phyloP scores from a whole-genome alignment of 768 basidiomycete genomes.

The Kwoniella heveanensis region DNA sequence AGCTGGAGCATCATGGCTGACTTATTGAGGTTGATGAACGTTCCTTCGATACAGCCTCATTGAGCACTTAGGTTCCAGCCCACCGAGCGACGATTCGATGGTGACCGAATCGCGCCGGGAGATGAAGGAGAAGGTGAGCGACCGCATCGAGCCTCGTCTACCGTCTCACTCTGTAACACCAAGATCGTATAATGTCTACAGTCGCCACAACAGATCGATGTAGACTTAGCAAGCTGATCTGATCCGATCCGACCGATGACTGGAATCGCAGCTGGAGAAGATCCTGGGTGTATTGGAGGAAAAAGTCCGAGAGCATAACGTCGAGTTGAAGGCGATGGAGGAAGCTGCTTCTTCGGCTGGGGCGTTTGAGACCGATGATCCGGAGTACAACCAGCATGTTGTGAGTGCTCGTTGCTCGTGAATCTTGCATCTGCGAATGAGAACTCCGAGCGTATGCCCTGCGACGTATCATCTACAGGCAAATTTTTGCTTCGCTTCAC shows the following conservation, averaged over 20 bases:
- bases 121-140: constrained; percentile 41
- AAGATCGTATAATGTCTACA: no score
- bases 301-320: constrained; percentile 19
- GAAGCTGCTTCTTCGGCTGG: constrained; percentile 20
- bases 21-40: no score
- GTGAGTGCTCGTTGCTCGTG: constrained; percentile 40
- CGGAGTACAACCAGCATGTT: constrained; percentile 33
- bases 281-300: constrained; percentile 24
- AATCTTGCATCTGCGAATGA: no score
- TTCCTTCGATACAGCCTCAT: constrained; percentile 37
- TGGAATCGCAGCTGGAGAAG: constrained; percentile 34
- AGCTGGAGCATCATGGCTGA: no score
- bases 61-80: constrained; percentile 30
- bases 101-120: constrained; percentile 24
- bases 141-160: no score
- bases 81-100: constrained; percentile 18
- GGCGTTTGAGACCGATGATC: constrained; percentile 43
- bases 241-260: no score
- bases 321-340: constrained; percentile 30
- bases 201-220: no score
- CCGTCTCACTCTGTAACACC: no score
- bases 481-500: no score
- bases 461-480: no score
- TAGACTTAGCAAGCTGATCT: no score
- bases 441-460: no score